A percentile compares a stretch with the other conserved stretches of the same genome.
These are phyloP conservation scores for Candida bentonensis DNA, from an alignment of 805 yeast genomes.

Conservation along the genomic window DNA sequence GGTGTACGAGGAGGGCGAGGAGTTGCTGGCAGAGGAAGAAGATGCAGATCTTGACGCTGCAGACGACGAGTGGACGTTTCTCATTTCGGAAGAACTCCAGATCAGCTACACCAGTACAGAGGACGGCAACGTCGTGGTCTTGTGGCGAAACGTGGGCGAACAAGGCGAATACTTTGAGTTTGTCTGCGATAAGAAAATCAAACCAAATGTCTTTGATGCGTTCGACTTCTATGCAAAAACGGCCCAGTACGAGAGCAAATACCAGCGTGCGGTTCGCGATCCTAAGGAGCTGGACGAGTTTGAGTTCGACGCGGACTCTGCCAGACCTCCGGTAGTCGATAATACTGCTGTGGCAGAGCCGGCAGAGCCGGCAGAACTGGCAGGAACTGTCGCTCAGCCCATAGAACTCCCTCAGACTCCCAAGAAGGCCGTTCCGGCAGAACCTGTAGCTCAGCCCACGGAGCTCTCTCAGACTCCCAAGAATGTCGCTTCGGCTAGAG, in stretches of 20 bases:
- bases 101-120: constrained; percentile 38
- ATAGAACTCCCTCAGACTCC: background rate
- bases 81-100: constrained; percentile 45
- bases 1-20: constrained; percentile 48
- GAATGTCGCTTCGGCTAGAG: constrained; percentile 12
- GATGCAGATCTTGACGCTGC: constrained; percentile 25
- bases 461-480: constrained; percentile 7
- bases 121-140: constrained; percentile 43
- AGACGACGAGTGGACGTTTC: constrained; percentile 58
- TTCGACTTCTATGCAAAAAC: constrained; percentile 50
- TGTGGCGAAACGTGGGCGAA: constrained; percentile 79
- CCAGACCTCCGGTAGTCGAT: background rate
- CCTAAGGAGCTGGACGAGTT: constrained; percentile 44
- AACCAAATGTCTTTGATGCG: constrained; percentile 31
- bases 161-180: constrained; percentile 74
- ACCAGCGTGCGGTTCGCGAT: constrained; percentile 31
- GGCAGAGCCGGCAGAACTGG: background rate
- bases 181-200: constrained; percentile 47
- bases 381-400: constrained; percentile 2
- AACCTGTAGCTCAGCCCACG: background rate
- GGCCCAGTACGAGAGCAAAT: constrained; percentile 68
- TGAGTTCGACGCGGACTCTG: constrained; percentile 24
- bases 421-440: too few species aligned
- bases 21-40: constrained; percentile 30
- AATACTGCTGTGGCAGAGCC: too few species aligned